phyloP scores from a whole-genome alignment of 495 filamentous ascomycete genomes.

The Aspergillus bertholletiae region DNA sequence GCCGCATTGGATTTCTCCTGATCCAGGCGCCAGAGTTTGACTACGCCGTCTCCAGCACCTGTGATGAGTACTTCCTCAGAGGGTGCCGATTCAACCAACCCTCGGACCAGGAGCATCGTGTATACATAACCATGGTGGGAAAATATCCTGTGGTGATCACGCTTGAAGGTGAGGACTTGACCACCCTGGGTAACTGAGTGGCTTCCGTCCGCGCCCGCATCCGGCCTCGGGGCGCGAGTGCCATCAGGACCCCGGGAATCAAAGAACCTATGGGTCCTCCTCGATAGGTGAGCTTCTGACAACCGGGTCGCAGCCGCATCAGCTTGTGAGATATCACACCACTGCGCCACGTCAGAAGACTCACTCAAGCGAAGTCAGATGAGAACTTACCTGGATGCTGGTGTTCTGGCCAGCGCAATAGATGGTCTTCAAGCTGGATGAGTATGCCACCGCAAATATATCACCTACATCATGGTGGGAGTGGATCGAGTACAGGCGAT shows the following conservation, averaged over 20 bases:
- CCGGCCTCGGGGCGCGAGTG: constrained; percentile 64
- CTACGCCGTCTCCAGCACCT: constrained; percentile 87
- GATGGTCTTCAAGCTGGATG: constrained; percentile 68
- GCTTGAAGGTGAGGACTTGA: constrained; percentile 76
- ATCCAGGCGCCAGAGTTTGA: constrained; percentile 82
- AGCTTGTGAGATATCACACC: constrained; percentile 58
- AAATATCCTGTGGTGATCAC: constrained; percentile 77
- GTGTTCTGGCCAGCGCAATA: constrained; percentile 96
- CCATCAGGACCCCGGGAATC: constrained; percentile 86
- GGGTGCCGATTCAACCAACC: constrained; percentile 56
- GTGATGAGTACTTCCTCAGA: constrained; percentile 81
- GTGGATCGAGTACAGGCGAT: constrained; percentile 82
- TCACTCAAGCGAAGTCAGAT: not conserved
- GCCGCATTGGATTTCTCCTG: constrained; percentile 40
- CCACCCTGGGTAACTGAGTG: constrained; percentile 45
- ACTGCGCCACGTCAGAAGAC: constrained; percentile 34
- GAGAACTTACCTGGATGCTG: constrained; percentile 66
- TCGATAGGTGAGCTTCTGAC: constrained; percentile 68
- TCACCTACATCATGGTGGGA: constrained; percentile 94
- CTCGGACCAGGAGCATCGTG: constrained; percentile 80
- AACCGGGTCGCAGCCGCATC: constrained; percentile 55
- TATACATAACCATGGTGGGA: constrained; percentile 95
- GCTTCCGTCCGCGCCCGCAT: constrained; percentile 41
- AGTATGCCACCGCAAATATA: constrained; percentile 90
- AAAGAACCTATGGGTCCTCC: constrained; percentile 89